These are phyloP conservation scores for Camelina neglecta DNA, from an alignment of 345 rosid species.

Conservation along the genomic window DNA sequence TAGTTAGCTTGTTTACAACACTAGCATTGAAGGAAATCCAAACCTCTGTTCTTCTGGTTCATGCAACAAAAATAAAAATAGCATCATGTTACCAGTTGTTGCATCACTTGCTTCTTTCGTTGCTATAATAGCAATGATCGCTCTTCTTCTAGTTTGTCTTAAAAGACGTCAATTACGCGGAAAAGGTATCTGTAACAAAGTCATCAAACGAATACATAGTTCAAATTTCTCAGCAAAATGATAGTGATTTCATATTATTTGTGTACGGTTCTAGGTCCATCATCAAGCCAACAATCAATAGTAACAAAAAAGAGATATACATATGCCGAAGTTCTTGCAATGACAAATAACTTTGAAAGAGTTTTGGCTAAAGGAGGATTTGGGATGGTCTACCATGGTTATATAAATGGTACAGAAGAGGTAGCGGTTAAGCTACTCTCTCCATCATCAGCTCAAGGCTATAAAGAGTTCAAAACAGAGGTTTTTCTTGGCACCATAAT, in stretches of 20 bases:
- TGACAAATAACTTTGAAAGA: slow-evolving; percentile 34
- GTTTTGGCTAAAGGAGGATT: slow-evolving; percentile 46
- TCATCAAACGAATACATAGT: slow-evolving; percentile 6
- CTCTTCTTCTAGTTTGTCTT: slow-evolving; percentile 32
- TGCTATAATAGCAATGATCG: background rate
- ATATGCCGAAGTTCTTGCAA: slow-evolving; percentile 25
- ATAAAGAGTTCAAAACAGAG: slow-evolving; percentile 47
- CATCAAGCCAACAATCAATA: slow-evolving; percentile 32
- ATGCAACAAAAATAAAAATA: slow-evolving; percentile 31
- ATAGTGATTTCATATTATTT: slow-evolving; percentile 26
- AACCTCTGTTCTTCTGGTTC: slow-evolving; percentile 39
- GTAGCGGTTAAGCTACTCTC: slow-evolving; percentile 45
- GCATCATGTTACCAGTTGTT: slow-evolving; percentile 23
- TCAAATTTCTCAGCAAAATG: slow-evolving; percentile 22
- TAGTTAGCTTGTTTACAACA: slow-evolving; percentile 7
- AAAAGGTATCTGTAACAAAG: slow-evolving; percentile 33
- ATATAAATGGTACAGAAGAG: slow-evolving; percentile 35
- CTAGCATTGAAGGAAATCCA: slow-evolving; percentile 39
- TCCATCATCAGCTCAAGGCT: slow-evolving; percentile 46
- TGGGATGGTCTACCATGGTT: slow-evolving; percentile 45
- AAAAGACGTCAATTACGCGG: background rate
- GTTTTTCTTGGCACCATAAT: slow-evolving; percentile 19
- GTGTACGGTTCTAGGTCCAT: slow-evolving; percentile 31
- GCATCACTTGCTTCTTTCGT: slow-evolving; percentile 41
- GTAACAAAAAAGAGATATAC: slow-evolving; percentile 33